Conservation (phyloP, 192 early-diverging fungal genomes). For the Haplosporangium gracile region DNA sequence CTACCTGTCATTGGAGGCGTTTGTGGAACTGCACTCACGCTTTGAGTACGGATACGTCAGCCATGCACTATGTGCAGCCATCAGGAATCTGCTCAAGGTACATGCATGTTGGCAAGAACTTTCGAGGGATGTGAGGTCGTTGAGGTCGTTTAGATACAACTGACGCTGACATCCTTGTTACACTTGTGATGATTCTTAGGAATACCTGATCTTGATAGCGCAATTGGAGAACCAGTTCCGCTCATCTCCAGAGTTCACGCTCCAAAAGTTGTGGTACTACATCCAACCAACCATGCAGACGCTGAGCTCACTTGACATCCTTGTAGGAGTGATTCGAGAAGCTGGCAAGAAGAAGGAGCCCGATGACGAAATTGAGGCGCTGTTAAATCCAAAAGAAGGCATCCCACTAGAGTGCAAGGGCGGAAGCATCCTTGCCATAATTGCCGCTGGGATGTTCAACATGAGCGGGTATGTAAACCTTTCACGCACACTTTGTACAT, state of each 20-base stretch:
- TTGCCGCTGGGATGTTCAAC: slow-evolving; percentile 76
- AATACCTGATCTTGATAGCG: slow-evolving; percentile 86
- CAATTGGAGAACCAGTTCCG: slow-evolving; percentile 91
- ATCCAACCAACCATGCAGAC: slow-evolving; percentile 81
- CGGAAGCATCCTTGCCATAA: slow-evolving; percentile 81
- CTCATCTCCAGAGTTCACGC: slow-evolving; percentile 78
- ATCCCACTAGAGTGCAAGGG: slow-evolving; percentile 75
- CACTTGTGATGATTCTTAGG: slow-evolving; percentile 58
- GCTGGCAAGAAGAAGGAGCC: slow-evolving; percentile 40
- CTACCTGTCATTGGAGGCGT: slow-evolving; percentile 82
- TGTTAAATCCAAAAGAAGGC: slow-evolving; percentile 58
- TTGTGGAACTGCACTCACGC: slow-evolving; percentile 78
- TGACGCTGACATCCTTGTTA: not conserved
- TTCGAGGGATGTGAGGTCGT: not conserved
- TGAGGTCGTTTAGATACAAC: not conserved
- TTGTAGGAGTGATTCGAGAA: slow-evolving; percentile 57
- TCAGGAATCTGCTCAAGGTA: slow-evolving; percentile 80
- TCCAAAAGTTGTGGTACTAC: slow-evolving; percentile 96
- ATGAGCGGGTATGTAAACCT: slow-evolving; percentile 71
- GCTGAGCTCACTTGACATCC: slow-evolving; percentile 60
- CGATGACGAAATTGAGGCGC: slow-evolving; percentile 59
- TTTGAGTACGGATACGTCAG: slow-evolving; percentile 89
- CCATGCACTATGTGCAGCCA: slow-evolving; percentile 92
- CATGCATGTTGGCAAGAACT: not conserved
- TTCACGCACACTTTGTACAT: not conserved